phyloP scores from a whole-genome alignment of 768 basidiomycete species.

The Russula sp. region DNA sequence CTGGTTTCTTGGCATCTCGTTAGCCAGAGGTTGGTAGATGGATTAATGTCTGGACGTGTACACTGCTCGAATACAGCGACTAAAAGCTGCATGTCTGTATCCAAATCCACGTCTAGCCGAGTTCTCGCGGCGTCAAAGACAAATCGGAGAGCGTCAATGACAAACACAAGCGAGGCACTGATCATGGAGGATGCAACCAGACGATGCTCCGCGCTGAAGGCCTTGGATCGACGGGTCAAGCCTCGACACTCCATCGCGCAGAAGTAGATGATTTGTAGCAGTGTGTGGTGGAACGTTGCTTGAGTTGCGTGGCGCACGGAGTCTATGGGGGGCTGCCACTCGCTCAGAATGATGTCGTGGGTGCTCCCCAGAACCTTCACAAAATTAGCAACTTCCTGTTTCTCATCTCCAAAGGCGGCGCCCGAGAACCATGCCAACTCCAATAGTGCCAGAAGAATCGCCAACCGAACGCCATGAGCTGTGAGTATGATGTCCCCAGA shows the following conservation, averaged over 20 bases:
- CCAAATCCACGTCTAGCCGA: conserved; percentile 55
- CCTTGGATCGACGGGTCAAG: conserved; percentile 43
- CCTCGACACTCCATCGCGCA: conserved; percentile 58
- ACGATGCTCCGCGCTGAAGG: conserved; percentile 54
- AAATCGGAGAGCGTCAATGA: conserved; percentile 59
- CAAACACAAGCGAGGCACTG: conserved; percentile 55
- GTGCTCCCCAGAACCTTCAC: conserved; percentile 55
- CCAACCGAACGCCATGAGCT: conserved; percentile 70
- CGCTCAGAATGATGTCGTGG: conserved; percentile 61
- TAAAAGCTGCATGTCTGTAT: conserved; percentile 75
- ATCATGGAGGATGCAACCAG: conserved; percentile 53
- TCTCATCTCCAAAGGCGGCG: conserved; percentile 36
- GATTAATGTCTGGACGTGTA: conserved; percentile 58
- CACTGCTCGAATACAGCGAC: conserved; percentile 82
- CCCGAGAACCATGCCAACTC: conserved; percentile 75
- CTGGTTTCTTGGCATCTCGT: conserved; percentile 74
- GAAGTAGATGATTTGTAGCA: conserved; percentile 79
- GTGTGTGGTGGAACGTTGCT: conserved; percentile 68
- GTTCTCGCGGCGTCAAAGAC: conserved; percentile 60
- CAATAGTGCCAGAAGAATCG: conserved; percentile 68
- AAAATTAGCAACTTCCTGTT: conserved; percentile 52
- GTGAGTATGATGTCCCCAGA: conserved; percentile 80
- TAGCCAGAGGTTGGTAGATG: conserved; percentile 73
- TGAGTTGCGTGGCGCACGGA: conserved; percentile 64
- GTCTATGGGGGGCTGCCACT: conserved; percentile 63